phyloP scores from a whole-genome alignment of 1,284 basidiomycete genomes.

The Puccinia triticina region DNA sequence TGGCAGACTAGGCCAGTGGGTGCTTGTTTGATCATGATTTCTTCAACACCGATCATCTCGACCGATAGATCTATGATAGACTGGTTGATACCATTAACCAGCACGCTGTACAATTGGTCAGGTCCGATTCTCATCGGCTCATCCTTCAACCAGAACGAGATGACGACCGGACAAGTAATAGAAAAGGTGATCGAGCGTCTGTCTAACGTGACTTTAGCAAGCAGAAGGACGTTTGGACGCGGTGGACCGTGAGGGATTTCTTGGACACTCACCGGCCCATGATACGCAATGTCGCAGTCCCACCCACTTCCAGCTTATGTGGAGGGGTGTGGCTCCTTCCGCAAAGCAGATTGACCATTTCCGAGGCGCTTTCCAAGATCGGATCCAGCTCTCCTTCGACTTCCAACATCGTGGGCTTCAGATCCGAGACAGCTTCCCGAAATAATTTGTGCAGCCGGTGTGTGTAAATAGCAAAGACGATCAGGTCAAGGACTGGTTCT shows the following conservation, averaged over 20 bases:
- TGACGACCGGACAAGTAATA: constrained; percentile 32
- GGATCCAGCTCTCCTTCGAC: constrained; percentile 33
- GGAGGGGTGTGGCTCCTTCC: not conserved
- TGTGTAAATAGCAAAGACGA: constrained; percentile 30
- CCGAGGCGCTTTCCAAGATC: constrained; percentile 18
- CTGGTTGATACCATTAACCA: constrained; percentile 27
- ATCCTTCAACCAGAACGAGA: constrained; percentile 27
- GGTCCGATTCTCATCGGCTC: constrained; percentile 26
- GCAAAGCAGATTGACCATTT: constrained; percentile 13
- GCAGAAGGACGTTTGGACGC: not conserved
- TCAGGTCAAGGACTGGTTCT: constrained; percentile 30
- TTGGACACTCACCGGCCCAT: constrained; percentile 17
- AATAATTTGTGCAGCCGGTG: constrained; percentile 6
- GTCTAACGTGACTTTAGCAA: not conserved
- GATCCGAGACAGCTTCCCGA: constrained; percentile 5
- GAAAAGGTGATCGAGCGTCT: constrained; percentile 30
- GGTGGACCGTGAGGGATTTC: not conserved
- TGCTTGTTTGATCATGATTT: not conserved
- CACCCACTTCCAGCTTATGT: constrained; percentile 20
- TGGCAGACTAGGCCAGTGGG: constrained; percentile 26
- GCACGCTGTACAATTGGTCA: constrained; percentile 18
- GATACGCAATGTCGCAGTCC: constrained; percentile 16
- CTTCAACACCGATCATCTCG: not conserved
- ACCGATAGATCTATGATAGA: constrained; percentile 7
- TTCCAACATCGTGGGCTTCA: constrained; percentile 18